Percentiles rank a stretch among this genome's conserved stretches.
phyloP scores from a whole-genome alignment of 208 protist genomes.

The Leishmania amazonensis region DNA sequence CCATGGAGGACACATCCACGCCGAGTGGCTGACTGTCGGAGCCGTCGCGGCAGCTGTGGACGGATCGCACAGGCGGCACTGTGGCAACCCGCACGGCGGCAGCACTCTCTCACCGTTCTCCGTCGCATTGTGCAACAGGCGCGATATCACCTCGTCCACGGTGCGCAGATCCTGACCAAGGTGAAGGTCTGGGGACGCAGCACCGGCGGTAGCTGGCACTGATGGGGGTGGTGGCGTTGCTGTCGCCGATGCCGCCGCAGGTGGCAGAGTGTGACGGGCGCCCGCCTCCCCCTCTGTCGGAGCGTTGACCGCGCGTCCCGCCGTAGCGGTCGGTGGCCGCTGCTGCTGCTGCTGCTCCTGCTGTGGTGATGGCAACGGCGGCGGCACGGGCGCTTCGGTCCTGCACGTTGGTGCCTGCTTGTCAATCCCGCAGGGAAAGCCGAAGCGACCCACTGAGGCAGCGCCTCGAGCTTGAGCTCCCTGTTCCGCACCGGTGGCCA shows the following conservation, averaged over 20 bases:
- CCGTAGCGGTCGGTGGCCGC: background rate
- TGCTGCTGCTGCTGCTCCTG: background rate
- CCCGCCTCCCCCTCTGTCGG: background rate
- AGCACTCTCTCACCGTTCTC: constrained; percentile 13
- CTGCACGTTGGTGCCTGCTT: background rate
- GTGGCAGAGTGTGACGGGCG: background rate
- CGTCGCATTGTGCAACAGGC: constrained; percentile 18
- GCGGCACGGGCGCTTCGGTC: background rate
- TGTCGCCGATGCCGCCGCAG: background rate
- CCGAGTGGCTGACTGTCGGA: background rate
- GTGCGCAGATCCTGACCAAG: constrained; percentile 26
- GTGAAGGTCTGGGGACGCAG: background rate
- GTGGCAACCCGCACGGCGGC: constrained; percentile 39
- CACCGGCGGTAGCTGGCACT: background rate
- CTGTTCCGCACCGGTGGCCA: background rate
- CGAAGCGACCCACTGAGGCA: constrained; percentile 9
- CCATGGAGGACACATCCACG: background rate
- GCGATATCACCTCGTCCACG: constrained; percentile 38
- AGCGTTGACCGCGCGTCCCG: background rate
- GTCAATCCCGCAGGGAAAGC: constrained; percentile 28
- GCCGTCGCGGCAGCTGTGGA: background rate
- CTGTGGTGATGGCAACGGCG: background rate
- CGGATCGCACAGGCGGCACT: constrained; percentile 34
- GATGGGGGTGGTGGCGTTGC: background rate
- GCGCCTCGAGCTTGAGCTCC: background rate